These are phyloP conservation scores for Aspergillus brunneoviolaceus DNA, from an alignment of 2,329 filamentous ascomycete species.

Conservation along the genomic window DNA sequence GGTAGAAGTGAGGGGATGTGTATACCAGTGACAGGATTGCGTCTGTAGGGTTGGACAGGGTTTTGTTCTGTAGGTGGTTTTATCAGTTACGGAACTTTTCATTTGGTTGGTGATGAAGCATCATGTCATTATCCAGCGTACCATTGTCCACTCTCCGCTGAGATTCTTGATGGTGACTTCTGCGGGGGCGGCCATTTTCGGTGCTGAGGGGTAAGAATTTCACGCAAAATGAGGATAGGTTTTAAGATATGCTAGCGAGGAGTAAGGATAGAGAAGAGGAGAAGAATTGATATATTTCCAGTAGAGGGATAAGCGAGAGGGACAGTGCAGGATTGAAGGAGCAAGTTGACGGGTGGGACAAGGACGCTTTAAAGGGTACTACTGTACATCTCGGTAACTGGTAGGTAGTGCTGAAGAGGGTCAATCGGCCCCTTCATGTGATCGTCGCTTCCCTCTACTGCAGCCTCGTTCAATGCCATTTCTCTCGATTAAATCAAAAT, in stretches of 20 bases:
- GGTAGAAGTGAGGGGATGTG: slow-evolving; percentile 1
- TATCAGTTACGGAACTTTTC: slow-evolving; percentile 1
- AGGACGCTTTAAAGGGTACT: neutral
- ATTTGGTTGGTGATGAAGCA: slow-evolving; percentile 23
- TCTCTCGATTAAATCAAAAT: neutral
- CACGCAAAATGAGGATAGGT: neutral
- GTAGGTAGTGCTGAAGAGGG: too few species aligned
- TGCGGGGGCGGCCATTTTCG: slow-evolving; percentile 69
- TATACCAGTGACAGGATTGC: slow-evolving; percentile 63
- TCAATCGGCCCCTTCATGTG: neutral
- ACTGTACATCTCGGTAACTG: neutral
- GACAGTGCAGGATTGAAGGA: neutral
- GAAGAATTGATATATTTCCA: neutral
- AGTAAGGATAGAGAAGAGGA: neutral
- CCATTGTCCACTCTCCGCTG: slow-evolving; percentile 68
- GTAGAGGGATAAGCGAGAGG: neutral
- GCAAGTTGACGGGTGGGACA: neutral
- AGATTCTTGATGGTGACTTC: slow-evolving; percentile 67
- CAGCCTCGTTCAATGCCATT: neutral
- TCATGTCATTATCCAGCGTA: slow-evolving; percentile 35
- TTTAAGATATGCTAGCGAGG: neutral
- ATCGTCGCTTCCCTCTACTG: neutral
- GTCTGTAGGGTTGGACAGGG: slow-evolving; percentile 67
- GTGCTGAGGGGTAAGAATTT: slow-evolving; percentile 13
- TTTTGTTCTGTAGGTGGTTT: slow-evolving; percentile 63